Evolutionary conservation across 352 stramenopile genomes (phyloP), one percentile per base, ranked within the genome.

Genomic region (Plasmopara halstedii): DNA sequence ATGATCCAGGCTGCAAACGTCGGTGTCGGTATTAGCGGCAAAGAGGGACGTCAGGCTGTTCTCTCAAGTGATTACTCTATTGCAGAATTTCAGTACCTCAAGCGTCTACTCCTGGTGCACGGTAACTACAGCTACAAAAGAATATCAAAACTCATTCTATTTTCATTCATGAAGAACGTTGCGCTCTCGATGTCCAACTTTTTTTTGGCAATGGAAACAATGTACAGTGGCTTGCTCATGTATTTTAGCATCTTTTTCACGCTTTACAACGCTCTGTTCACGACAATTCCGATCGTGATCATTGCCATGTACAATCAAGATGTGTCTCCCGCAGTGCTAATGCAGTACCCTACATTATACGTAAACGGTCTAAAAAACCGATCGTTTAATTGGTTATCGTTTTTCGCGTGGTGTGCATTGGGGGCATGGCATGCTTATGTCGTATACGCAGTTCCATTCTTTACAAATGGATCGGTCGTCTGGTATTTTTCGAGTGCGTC

Each of bases 221-320:
- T 89, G 73, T 94, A 92, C 67, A 92, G 80, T 53, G 83, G 83
- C 2, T 54, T 94, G 45, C 65, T 94, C 20, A 90, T 90, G 78
- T 94, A 94, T 48, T 90, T 87, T 55, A 73, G 81, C 55, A 88
- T 94, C 42, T 89, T 82, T 58, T 94, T 94, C 47, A 94, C 83
- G 48, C 64, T 94, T 2, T 94, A 94, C 66, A 94, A 94, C 43
- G 83, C 83, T 32, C 63, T 94, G 10, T 94, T 94, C 51, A 91
- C 83, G 45, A 94, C 83, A 5, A 90, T 94, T 44, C 83, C 83
- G 11, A 94, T 94, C 46, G 83, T 94, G 18, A 50, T 94, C 29
- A 89, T 94, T 46, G 83, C 83, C 25, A 94, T 94, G 80, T 94
- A 92, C 66, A 94, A 94, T 45, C 83, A 94, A 52, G 83, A 94